Base-by-base conservation (phyloP, 179 eudicot species). In the Carnegiea gigantea region DNA sequence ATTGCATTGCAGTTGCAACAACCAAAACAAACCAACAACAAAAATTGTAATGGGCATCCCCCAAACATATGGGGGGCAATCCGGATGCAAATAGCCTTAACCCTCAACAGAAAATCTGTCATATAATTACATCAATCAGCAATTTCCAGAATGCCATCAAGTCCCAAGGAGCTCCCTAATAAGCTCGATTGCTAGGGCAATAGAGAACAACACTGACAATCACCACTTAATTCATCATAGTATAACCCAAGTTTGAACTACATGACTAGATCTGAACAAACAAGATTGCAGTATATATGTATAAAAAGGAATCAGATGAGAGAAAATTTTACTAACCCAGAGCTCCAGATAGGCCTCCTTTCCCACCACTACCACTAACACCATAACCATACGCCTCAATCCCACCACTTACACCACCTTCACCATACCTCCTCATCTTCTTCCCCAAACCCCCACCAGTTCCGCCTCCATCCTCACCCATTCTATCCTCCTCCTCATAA, bases 371-470 rank as follows among this genome's bases (percentile, higher is more conserved):
- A 77, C 86, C 82, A 9, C 81, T 81, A 6, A 78, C 44, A 11
- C 81, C 86, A 70, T 81, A 81, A n/a, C 76, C 53, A 36, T 81
- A 71, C n/a, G 13, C 75, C 68, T 62, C 68, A 62, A 62, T n/a
- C 26, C 68, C 68, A 62, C 68, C 28, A 24, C 30, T 24, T 21
- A 9, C 30, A 21, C 68, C 68, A n/a, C 28, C 30, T 9, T 70
- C 73, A 4, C 82, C 88, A 53, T 79, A 89, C 67, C 89, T 84
- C 83, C 93, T 82, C 78, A 75, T 79, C 87, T 91, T 90, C 86
- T 89, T 91, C 73, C 82, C 83, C 75, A 75, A 74, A 9, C 81
- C 80, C 10, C 80, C 86, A 21, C 78, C 87, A 23, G 76, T 88
- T 40, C 44, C 44, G 9, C 44, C 44, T 5, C 84, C 88, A 38